Conservation (phyloP, 768 basidiomycete species). For the Lactarius pseudohatsudake region DNA sequence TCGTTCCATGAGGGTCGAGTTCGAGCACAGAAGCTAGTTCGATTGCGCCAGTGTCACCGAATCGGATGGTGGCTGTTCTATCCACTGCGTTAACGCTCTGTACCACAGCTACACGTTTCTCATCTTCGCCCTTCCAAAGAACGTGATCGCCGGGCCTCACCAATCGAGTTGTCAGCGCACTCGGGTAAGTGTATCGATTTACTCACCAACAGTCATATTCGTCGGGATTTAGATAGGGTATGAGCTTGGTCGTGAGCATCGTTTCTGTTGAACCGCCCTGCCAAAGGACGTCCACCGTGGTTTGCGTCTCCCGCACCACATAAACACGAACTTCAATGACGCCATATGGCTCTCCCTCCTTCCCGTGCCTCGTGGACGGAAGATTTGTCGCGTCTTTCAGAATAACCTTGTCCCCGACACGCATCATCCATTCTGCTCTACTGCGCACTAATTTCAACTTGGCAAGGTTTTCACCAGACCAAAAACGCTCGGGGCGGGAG, state of each 20-base stretch:
- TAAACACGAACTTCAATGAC: constrained; percentile 55
- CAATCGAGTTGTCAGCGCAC: constrained; percentile 3
- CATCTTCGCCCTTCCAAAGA: constrained; percentile 75
- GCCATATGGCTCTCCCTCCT: constrained; percentile 45
- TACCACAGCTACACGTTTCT: constrained; percentile 65
- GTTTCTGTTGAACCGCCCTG: constrained; percentile 77
- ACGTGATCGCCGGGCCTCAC: constrained; percentile 92
- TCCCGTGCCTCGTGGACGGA: constrained; percentile 62
- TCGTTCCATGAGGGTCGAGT: constrained; percentile 79
- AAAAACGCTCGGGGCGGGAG: constrained; percentile 71
- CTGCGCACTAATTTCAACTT: constrained; percentile 64
- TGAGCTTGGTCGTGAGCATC: constrained; percentile 58
- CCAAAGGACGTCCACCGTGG: constrained; percentile 77
- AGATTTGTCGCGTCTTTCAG: constrained; percentile 51
- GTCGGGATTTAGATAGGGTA: constrained; percentile 85
- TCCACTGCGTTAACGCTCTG: constrained; percentile 73
- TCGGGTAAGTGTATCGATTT: not conserved
- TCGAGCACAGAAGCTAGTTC: constrained; percentile 83
- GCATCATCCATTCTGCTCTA: constrained; percentile 60
- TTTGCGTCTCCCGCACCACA: constrained; percentile 67
- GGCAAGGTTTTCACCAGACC: constrained; percentile 62
- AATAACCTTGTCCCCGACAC: constrained; percentile 69
- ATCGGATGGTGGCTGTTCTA: constrained; percentile 66
- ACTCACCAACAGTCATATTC: constrained; percentile 89
- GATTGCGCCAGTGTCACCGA: constrained; percentile 49